Percentiles rank a stretch among this genome's conserved stretches.
These are phyloP conservation scores for Parastagonospora nodorum DNA, from an alignment of 2,329 filamentous ascomycete genomes.

Conservation along the genomic window DNA sequence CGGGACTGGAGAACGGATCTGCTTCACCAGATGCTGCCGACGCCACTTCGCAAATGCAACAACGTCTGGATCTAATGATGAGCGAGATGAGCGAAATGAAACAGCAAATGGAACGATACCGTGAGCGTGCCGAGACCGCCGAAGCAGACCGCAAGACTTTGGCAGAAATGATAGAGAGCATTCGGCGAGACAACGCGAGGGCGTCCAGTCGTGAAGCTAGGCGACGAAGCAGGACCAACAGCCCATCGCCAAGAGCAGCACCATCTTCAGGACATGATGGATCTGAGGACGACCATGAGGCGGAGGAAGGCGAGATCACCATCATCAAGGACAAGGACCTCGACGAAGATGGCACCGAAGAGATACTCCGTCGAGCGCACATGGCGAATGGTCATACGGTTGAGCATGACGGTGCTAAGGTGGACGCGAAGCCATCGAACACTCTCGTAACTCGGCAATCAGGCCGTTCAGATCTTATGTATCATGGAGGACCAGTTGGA, in stretches of 20 bases:
- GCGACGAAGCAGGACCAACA: slow-evolving; percentile 32
- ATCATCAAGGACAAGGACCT: slow-evolving; percentile 42
- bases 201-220: slow-evolving; percentile 41
- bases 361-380: slow-evolving; percentile 17
- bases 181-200: slow-evolving; percentile 69
- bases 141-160: slow-evolving; percentile 81
- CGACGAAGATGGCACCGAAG: slow-evolving; percentile 30
- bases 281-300: slow-evolving; percentile 22
- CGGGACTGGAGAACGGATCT: slow-evolving; percentile 26
- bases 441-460: slow-evolving; percentile 31
- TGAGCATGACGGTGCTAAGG: slow-evolving; percentile 24
- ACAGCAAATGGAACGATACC: slow-evolving; percentile 78
- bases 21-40: slow-evolving; percentile 32
- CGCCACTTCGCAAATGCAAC: slow-evolving; percentile 62
- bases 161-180: slow-evolving; percentile 84
- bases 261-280: slow-evolving; percentile 19
- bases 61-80: slow-evolving; percentile 76
- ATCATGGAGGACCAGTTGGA: slow-evolving; percentile 45
- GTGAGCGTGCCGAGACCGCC: slow-evolving; percentile 76
- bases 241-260: slow-evolving; percentile 14
- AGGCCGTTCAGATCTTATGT: slow-evolving; percentile 36
- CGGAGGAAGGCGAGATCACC: slow-evolving; percentile 43
- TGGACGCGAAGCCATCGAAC: slow-evolving; percentile 26
- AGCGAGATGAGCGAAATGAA: slow-evolving; percentile 81
- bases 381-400: slow-evolving; percentile 40